Percentiles rank a stretch among this genome's conserved stretches.
Conservation (phyloP, 495 filamentous ascomycete species). For the Annulohypoxylon bovei region DNA sequence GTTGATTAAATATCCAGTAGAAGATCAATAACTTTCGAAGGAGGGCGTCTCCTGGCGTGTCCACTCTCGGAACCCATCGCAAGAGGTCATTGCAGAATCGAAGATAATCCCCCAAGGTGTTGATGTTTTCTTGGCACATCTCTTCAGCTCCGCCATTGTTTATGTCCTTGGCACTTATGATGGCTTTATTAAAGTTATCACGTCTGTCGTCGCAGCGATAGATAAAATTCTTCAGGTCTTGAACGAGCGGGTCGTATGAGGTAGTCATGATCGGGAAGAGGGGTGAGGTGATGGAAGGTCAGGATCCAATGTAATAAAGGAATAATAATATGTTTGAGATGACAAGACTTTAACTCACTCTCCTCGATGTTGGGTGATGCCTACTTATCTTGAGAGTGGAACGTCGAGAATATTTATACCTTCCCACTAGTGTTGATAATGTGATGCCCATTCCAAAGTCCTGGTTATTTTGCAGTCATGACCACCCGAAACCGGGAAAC, state of each 20-base stretch:
- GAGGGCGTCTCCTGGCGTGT: constrained; percentile 35
- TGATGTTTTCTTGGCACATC: background rate
- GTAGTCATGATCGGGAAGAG: background rate
- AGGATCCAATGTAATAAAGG: background rate
- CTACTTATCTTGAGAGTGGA: background rate
- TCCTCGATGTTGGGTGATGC: background rate
- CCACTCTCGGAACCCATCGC: constrained; percentile 45
- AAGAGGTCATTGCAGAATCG: constrained; percentile 31
- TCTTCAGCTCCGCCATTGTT: background rate
- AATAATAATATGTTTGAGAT: background rate
- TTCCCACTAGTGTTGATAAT: background rate
- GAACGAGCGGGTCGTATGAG: background rate
- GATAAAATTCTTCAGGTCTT: background rate
- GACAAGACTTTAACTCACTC: background rate
- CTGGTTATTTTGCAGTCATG: background rate
- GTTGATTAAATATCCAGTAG: constrained; percentile 47
- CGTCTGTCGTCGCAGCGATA: background rate
- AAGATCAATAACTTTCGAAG: constrained; percentile 46
- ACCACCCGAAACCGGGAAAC: background rate
- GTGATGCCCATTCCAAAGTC: background rate
- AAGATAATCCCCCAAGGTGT: background rate
- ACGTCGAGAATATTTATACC: background rate
- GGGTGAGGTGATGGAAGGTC: background rate
- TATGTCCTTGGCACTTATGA: background rate
- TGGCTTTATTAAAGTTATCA: background rate